phyloP scores from a whole-genome alignment of 257 asterid genomes.

The Nemophila menziesii region DNA sequence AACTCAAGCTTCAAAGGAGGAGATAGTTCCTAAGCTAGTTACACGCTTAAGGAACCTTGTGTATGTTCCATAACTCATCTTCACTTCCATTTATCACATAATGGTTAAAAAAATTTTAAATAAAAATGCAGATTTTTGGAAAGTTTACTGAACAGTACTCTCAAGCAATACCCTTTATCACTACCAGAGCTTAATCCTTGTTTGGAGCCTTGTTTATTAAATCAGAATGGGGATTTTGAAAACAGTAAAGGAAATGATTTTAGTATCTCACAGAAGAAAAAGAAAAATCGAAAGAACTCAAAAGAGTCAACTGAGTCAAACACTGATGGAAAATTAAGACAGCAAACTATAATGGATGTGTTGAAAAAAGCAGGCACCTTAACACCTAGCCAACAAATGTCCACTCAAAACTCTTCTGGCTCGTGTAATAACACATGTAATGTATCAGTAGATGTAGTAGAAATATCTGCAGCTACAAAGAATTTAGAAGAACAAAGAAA shows the following conservation, averaged over 20 bases:
- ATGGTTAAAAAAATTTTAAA: conserved; percentile 5
- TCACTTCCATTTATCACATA: neutral
- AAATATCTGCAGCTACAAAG: conserved; percentile 41
- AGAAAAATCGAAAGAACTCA: conserved; percentile 32
- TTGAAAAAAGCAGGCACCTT: conserved; percentile 49
- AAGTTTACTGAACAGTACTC: conserved; percentile 51
- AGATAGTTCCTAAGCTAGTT: conserved; percentile 45
- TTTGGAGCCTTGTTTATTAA: conserved; percentile 27
- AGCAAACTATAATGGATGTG: conserved; percentile 52
- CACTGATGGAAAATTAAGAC: conserved; percentile 39
- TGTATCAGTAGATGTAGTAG: conserved; percentile 24
- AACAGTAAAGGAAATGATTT: conserved; percentile 32
- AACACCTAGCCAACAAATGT: conserved; percentile 45
- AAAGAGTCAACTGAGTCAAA: conserved; percentile 31
- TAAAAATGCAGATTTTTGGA: conserved; percentile 58
- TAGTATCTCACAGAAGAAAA: conserved; percentile 27
- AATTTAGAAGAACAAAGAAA: conserved; percentile 49
- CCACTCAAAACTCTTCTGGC: conserved; percentile 27
- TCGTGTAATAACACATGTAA: conserved; percentile 20
- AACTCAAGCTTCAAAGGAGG: conserved; percentile 64
- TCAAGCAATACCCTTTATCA: conserved; percentile 36
- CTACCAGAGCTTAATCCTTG: conserved; percentile 64
- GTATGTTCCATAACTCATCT: conserved; percentile 36
- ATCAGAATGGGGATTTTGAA: conserved; percentile 33
- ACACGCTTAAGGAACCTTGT: conserved; percentile 74